A percentile compares a stretch with the other conserved stretches of the same genome.
These are phyloP conservation scores for Cercospora sesami DNA, from an alignment of 2,329 filamentous ascomycete genomes.

Conservation along the genomic window DNA sequence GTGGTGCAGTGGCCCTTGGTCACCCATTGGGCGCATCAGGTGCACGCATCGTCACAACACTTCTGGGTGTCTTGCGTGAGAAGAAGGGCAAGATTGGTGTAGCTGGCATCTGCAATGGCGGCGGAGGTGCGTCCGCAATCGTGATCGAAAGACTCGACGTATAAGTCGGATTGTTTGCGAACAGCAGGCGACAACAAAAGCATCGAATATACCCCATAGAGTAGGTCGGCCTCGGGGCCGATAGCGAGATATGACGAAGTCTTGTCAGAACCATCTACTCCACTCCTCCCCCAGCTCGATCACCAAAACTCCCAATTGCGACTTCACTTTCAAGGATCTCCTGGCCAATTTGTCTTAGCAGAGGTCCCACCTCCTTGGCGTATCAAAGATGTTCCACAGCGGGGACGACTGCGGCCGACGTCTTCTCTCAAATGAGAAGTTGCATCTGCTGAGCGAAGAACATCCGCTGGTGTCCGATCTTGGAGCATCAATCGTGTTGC, in stretches of 20 bases:
- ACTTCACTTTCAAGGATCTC: neutral
- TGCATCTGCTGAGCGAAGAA: neutral
- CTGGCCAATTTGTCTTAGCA: neutral
- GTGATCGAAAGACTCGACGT: constrained; percentile 67
- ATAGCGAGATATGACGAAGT: neutral
- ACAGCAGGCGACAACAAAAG: neutral
- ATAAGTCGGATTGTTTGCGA: neutral
- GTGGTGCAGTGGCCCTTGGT: constrained; percentile 91
- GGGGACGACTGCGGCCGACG: neutral
- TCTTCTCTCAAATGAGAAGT: constrained; percentile 1
- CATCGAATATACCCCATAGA: constrained; percentile 3
- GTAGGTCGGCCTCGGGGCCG: neutral
- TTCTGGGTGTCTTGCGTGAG: constrained; percentile 83
- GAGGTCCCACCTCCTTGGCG: neutral
- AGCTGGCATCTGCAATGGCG: constrained; percentile 96
- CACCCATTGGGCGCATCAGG: constrained; percentile 93
- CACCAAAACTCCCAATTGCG: neutral
- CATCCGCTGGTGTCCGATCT: constrained; percentile 5
- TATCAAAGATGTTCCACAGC: neutral
- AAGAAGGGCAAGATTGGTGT: constrained; percentile 92
- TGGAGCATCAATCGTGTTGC: constrained; percentile 7
- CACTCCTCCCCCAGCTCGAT: neutral
- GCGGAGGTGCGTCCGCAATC: constrained; percentile 89
- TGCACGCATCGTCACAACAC: constrained; percentile 86
- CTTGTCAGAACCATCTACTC: neutral